phyloP scores from a whole-genome alignment of 2,329 filamentous ascomycete species.

The Exophiala calicioides region DNA sequence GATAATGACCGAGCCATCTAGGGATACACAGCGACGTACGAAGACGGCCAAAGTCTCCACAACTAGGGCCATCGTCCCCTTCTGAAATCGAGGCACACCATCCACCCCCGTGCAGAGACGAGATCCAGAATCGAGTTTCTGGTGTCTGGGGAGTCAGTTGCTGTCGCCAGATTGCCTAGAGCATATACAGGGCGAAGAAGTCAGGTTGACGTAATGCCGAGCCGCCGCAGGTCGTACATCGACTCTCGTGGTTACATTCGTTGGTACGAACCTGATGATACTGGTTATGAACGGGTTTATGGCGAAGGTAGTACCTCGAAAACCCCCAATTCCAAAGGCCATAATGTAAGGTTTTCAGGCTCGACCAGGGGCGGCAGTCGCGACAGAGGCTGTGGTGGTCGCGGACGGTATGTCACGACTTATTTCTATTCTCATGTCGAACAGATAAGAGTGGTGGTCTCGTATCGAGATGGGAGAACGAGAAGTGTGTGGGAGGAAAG shows the following conservation, averaged over 20 bases:
- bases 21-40: no score
- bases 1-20: no score
- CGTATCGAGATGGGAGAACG: background rate
- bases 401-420: background rate
- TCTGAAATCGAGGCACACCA: no score
- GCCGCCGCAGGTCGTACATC: no score
- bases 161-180: no score
- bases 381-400: background rate
- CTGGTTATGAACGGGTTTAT: background rate
- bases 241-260: background rate
- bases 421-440: background rate
- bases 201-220: no score
- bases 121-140: no score
- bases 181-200: no score
- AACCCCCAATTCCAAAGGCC: conserved; percentile 10
- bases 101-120: no score
- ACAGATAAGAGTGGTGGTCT: background rate
- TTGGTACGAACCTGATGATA: background rate
- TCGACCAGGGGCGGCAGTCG: conserved; percentile 8
- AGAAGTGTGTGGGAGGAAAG: background rate
- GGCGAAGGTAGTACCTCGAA: background rate
- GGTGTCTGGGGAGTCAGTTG: no score
- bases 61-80: no score
- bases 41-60: no score
- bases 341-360: conserved; percentile 10